These are phyloP conservation scores for Malus sieversii DNA, from an alignment of 306 rosid genomes.

Conservation along the genomic window DNA sequence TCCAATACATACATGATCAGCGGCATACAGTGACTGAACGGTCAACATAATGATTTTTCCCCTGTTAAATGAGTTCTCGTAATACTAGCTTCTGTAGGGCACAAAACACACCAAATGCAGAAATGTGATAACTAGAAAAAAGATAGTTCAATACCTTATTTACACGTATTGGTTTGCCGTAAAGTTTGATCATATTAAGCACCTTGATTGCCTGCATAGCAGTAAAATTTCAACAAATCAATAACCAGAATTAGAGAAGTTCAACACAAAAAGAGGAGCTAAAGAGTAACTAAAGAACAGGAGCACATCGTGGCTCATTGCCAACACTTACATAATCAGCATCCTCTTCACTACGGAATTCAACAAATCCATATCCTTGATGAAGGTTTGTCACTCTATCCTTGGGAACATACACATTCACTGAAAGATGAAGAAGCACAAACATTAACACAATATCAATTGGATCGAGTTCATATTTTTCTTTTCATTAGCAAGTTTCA, in stretches of 20 bases:
- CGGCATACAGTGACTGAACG: background rate
- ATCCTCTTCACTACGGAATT: conserved; percentile 86
- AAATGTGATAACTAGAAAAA: background rate
- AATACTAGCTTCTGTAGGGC: background rate
- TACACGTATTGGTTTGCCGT: conserved; percentile 95
- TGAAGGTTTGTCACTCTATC: conserved; percentile 92
- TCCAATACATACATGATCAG: background rate
- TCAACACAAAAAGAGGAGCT: background rate
- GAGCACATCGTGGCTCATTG: background rate
- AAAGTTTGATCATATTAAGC: conserved; percentile 90
- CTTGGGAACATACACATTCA: conserved; percentile 83
- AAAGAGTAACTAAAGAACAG: background rate
- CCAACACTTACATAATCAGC: conserved; percentile 72
- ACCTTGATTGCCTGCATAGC: conserved; percentile 84
- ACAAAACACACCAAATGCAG: background rate
- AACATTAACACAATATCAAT: background rate
- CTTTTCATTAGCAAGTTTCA: too few species aligned
- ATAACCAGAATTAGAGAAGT: background rate
- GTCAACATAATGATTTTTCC: background rate
- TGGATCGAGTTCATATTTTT: background rate
- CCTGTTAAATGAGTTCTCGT: background rate
- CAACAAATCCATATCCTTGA: conserved; percentile 97
- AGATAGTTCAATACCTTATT: conserved; percentile 52
- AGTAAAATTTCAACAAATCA: background rate
- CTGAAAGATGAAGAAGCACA: conserved; percentile 29